Base-by-base conservation (phyloP, 495 filamentous ascomycete species). In the Xylaria acuta region DNA sequence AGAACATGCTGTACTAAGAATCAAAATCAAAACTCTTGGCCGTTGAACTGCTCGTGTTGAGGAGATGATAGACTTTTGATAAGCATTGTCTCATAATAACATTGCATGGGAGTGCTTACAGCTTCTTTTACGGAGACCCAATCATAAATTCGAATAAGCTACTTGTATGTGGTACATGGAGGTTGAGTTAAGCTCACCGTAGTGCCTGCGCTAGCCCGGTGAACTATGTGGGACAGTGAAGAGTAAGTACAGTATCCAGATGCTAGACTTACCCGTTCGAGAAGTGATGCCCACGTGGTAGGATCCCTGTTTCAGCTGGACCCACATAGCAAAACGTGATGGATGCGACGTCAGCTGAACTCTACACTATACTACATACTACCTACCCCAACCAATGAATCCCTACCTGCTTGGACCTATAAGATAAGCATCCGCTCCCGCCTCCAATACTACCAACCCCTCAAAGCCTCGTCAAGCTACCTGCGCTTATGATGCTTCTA, bases 111-210 rank as follows among this genome's bases (percentile, higher is more conserved):
- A n/a, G n/a, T n/a, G n/a, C n/a, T n/a, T n/a, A n/a, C n/a, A n/a
- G n/a, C n/a, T n/a, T n/a, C n/a, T n/a, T n/a, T n/a, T n/a, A n/a
- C n/a, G n/a, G n/a, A n/a, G n/a, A n/a, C n/a, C n/a, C n/a, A n/a
- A n/a, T n/a, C n/a, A n/a, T n/a, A n/a, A n/a, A n/a, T n/a, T n/a
- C n/a, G n/a, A n/a, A n/a, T n/a, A n/a, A n/a, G n/a, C n/a, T n/a
- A n/a, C n/a, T n/a, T n/a, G n/a, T n/a, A n/a, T n/a, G n/a, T n/a
- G n/a, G n/a, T n/a, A 62, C 58, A n/a, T n/a, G 27, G 30, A 62
- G 58, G 58, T 62, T 40, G 16, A 62, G 51, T 54, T 54, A 54
- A 54, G 51, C 51, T 54, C 25, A 12, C 9, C n/a, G n/a, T n/a
- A n/a, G n/a, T n/a, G n/a, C n/a, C n/a, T n/a, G n/a, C n/a, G n/a